These are phyloP conservation scores for Pharnaceum exiguum DNA, from an alignment of 148 eudicot species.

Conservation along the genomic window DNA sequence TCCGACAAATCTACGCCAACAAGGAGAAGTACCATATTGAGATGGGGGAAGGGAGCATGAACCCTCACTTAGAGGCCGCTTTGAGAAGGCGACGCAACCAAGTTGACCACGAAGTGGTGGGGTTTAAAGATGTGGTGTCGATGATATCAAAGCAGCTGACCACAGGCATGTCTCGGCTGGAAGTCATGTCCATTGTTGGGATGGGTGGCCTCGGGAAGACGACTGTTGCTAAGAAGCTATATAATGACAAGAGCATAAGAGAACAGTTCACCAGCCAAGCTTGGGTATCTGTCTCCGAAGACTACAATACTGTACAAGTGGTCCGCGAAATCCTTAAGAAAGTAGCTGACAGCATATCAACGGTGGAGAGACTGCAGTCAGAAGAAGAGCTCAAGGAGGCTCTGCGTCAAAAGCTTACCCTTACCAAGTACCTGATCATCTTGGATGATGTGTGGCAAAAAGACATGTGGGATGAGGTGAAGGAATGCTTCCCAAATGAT, in stretches of 20 bases:
- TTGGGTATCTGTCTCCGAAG: conserved; percentile 34
- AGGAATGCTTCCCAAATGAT: conserved; percentile 16
- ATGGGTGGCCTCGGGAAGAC: conserved; percentile 50
- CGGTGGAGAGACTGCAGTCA: not conserved
- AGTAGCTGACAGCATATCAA: not conserved
- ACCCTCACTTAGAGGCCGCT: not conserved
- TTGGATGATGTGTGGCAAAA: conserved; percentile 30
- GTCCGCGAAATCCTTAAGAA: conserved; percentile 17
- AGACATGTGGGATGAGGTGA: conserved; percentile 26
- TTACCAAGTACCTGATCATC: conserved; percentile 15
- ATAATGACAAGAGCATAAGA: conserved; percentile 11
- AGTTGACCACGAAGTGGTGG: conserved; percentile 30
- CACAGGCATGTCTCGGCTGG: conserved; percentile 7
- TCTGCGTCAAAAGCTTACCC: conserved; percentile 1
- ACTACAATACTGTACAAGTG: conserved; percentile 22
- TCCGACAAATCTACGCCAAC: conserved; percentile 12
- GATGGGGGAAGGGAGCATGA: not conserved
- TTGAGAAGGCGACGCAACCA: conserved; percentile 9
- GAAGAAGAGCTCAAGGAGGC: conserved; percentile 12
- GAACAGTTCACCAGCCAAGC: conserved; percentile 21
- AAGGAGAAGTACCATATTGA: conserved; percentile 15
- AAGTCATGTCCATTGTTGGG: conserved; percentile 34
- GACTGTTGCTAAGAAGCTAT: conserved; percentile 33
- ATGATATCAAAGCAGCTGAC: conserved; percentile 16
- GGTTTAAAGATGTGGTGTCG: conserved; percentile 29